phyloP scores from a whole-genome alignment of 2,329 filamentous ascomycete species.

The Eutypella sp. region DNA sequence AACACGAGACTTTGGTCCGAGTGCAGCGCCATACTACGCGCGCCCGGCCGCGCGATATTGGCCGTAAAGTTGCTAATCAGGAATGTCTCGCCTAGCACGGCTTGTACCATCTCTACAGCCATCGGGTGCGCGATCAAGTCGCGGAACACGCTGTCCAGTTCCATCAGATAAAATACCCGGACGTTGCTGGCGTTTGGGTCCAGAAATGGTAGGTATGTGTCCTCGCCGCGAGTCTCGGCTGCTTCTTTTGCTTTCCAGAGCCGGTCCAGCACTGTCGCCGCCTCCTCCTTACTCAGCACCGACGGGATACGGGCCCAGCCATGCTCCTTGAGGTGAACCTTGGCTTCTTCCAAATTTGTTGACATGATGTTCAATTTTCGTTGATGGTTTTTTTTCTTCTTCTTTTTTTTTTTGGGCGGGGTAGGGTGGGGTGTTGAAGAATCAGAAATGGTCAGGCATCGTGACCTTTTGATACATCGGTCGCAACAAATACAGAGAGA shows the following conservation, averaged over 20 bases:
- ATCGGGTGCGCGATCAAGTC: conserved; percentile 10
- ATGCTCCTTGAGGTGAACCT: conserved; percentile 8
- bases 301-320: conserved; percentile 7
- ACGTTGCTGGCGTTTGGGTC: conserved; percentile 13
- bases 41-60: conserved; percentile 30
- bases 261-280: neutral
- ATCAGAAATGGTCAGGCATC: no score
- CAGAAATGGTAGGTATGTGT: conserved; percentile 6
- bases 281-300: conserved; percentile 7
- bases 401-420: no score
- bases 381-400: no score
- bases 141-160: conserved; percentile 11
- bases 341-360: conserved; percentile 2
- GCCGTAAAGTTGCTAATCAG: conserved; percentile 31
- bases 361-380: neutral
- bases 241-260: neutral
- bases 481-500: no score
- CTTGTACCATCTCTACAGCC: conserved; percentile 7
- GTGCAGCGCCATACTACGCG: conserved; percentile 26
- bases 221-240: conserved; percentile 6
- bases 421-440: no score
- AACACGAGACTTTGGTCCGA: conserved; percentile 28
- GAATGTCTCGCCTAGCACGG: conserved; percentile 11
- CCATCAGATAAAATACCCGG: conserved; percentile 14
- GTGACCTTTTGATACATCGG: no score